Conservation (phyloP, 192 early-diverging fungal genomes). For the Umbelopsis sp. region DNA sequence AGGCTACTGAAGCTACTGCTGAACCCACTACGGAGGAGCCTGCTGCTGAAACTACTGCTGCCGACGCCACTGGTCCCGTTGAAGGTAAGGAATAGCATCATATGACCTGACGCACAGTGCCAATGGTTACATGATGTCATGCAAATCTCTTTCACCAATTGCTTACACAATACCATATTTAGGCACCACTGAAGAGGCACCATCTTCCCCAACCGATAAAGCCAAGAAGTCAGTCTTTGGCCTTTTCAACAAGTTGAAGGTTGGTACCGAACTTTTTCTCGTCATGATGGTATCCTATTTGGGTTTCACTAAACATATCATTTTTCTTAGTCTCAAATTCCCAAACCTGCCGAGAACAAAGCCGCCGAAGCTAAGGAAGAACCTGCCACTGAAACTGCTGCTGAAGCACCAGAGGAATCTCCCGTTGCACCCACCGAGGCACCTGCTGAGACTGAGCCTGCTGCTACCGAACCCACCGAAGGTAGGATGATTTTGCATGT, state of each 20-base stretch:
- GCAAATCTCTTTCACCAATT: neutral
- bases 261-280: neutral
- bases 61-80: slow-evolving; percentile 5
- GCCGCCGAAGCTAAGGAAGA: neutral
- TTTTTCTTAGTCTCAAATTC: neutral
- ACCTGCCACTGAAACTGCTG: neutral
- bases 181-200: neutral
- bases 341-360: neutral
- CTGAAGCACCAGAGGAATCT: neutral
- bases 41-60: neutral
- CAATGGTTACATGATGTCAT: slow-evolving; percentile 10
- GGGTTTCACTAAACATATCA: neutral
- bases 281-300: neutral
- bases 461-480: slow-evolving; percentile 12
- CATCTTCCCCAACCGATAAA: neutral
- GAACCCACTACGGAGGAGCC: neutral
- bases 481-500: neutral
- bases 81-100: slow-evolving; percentile 13
- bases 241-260: slow-evolving; percentile 12
- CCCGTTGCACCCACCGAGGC: neutral
- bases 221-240: slow-evolving; percentile 16
- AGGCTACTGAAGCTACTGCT: neutral
- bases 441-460: slow-evolving; percentile 12
- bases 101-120: neutral
- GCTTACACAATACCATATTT: neutral